phyloP scores from a whole-genome alignment of 106 monocot genomes.

The Gastrodia elata region DNA sequence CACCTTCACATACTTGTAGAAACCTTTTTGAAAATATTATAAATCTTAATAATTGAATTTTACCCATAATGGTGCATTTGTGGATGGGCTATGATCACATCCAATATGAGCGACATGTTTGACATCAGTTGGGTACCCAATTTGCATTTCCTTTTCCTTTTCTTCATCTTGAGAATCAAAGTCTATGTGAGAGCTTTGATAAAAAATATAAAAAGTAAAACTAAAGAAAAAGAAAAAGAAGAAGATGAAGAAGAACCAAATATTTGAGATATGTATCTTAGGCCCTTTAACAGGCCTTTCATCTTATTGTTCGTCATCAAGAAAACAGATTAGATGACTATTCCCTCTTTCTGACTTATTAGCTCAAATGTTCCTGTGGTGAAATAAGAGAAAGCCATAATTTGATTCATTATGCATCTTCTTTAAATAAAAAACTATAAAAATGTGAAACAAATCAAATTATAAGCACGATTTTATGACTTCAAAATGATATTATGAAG shows the following conservation, averaged over 20 bases:
- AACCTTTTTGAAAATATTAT: no score
- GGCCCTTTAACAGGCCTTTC: conserved; percentile 57
- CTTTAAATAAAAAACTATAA: no score
- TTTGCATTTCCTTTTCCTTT: conserved; percentile 13
- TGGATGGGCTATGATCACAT: conserved; percentile 19
- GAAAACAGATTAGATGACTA: neutral
- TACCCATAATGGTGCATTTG: conserved; percentile 16
- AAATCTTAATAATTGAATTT: neutral
- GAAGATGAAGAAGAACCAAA: conserved; percentile 29
- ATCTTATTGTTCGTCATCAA: conserved; percentile 27
- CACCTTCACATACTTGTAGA: no score
- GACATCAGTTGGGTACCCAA: conserved; percentile 25
- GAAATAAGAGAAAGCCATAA: neutral
- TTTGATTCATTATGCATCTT: no score
- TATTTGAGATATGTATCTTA: conserved; percentile 63
- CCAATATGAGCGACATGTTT: conserved; percentile 28
- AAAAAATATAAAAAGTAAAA: neutral
- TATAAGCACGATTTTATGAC: no score
- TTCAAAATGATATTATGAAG: no score
- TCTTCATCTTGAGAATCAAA: conserved; percentile 11
- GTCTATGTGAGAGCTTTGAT: neutral
- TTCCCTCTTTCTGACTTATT: neutral
- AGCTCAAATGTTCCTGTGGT: neutral
- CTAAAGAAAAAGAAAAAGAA: neutral
- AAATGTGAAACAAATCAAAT: no score